phyloP scores from a whole-genome alignment of 768 basidiomycete genomes.

The Amanita pallidorosea region DNA sequence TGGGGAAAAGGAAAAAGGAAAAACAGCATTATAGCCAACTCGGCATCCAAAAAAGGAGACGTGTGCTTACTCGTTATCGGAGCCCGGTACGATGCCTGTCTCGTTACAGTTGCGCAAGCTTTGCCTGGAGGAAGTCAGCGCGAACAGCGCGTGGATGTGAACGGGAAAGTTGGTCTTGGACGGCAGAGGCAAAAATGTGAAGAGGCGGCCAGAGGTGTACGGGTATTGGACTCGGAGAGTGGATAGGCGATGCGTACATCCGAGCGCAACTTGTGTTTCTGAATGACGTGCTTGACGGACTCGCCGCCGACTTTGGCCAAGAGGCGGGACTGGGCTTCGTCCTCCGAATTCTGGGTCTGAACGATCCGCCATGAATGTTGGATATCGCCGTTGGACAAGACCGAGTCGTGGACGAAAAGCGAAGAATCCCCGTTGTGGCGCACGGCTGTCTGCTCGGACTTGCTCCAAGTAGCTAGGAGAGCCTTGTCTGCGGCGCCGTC shows the following conservation, averaged over 20 bases:
- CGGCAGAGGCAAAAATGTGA: constrained; percentile 39
- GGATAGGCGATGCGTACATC: constrained; percentile 25
- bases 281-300: constrained; percentile 9
- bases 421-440: background rate
- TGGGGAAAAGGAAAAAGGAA: constrained; percentile 10
- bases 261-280: constrained; percentile 30
- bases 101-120: constrained; percentile 32
- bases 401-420: background rate
- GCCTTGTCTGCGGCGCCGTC: constrained; percentile 13
- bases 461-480: constrained; percentile 11
- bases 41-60: background rate
- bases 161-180: constrained; percentile 31
- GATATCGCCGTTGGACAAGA: background rate
- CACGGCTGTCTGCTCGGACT: background rate
- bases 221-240: constrained; percentile 15
- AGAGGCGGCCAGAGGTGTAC: constrained; percentile 26
- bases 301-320: background rate
- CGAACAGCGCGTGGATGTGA: constrained; percentile 37
- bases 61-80: constrained; percentile 28
- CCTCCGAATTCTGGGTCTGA: constrained; percentile 9
- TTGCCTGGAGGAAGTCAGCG: constrained; percentile 33
- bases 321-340: constrained; percentile 3
- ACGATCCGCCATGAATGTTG: constrained; percentile 21
- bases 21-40: background rate
- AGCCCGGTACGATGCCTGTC: constrained; percentile 23